These are phyloP conservation scores for Didymella glomerata DNA, from an alignment of 2,329 filamentous ascomycete genomes.

Conservation along the genomic window DNA sequence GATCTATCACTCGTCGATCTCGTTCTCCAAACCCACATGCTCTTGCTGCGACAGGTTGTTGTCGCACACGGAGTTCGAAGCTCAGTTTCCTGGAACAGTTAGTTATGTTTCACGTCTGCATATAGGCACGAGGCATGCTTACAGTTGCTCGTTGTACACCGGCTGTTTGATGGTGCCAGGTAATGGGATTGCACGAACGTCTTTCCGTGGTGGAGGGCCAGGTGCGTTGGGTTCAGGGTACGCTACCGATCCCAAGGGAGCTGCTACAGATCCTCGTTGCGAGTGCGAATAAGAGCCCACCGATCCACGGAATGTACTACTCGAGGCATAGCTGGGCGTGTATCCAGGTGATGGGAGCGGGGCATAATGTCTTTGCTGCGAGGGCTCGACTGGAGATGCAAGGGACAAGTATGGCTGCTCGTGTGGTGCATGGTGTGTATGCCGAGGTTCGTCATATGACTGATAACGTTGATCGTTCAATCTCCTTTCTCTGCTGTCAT, in stretches of 20 bases:
- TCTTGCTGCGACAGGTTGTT: constrained; percentile 79
- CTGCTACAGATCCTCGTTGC: constrained; percentile 47
- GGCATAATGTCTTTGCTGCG: constrained; percentile 46
- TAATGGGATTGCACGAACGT: constrained; percentile 41
- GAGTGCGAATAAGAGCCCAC: constrained; percentile 49
- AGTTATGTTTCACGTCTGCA: constrained; percentile 33
- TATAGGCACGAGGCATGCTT: constrained; percentile 37
- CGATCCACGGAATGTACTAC: constrained; percentile 50
- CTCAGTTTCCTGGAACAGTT: constrained; percentile 46
- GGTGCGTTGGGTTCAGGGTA: constrained; percentile 44
- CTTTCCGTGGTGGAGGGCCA: constrained; percentile 44
- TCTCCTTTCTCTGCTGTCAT: constrained; percentile 41
- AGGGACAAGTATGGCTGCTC: constrained; percentile 49
- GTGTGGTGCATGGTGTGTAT: constrained; percentile 38
- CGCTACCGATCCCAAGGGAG: constrained; percentile 43
- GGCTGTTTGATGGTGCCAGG: constrained; percentile 51
- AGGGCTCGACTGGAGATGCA: constrained; percentile 48
- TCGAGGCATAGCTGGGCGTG: constrained; percentile 51
- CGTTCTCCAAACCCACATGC: constrained; percentile 85
- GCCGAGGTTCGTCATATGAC: constrained; percentile 45
- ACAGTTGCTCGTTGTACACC: constrained; percentile 52
- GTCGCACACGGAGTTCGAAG: constrained; percentile 69
- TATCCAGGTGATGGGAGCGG: constrained; percentile 52
- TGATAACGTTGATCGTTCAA: constrained; percentile 44
- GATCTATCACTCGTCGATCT: constrained; percentile 82